These are phyloP conservation scores for Drechslerella stenobrocha DNA, from an alignment of 2,329 filamentous ascomycete genomes.

Conservation along the genomic window DNA sequence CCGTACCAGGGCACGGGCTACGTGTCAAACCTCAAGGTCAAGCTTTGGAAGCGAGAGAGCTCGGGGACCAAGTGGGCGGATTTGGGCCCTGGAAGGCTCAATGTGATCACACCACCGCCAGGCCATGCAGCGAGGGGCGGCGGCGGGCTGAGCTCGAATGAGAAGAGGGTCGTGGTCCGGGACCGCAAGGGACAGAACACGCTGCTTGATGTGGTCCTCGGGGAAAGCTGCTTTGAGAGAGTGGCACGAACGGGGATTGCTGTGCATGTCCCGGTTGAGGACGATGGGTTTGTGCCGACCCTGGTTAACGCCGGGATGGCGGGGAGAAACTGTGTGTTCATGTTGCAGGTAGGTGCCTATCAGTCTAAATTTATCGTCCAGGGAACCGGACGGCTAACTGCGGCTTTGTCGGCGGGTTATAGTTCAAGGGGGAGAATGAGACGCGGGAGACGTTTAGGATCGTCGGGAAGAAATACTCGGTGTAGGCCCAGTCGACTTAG, in stretches of 20 bases:
- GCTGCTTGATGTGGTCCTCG: slow-evolving; percentile 79
- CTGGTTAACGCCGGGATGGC: slow-evolving; percentile 63
- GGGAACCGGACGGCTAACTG: too few relatives aligned
- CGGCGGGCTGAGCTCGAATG: slow-evolving; percentile 66
- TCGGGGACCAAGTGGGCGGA: slow-evolving; percentile 83
- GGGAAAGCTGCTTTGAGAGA: slow-evolving; percentile 79
- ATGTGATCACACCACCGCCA: slow-evolving; percentile 74
- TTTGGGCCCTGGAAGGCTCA: slow-evolving; percentile 79
- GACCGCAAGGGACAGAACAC: slow-evolving; percentile 63
- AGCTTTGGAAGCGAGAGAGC: slow-evolving; percentile 77
- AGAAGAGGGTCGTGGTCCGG: slow-evolving; percentile 83
- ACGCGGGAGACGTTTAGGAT: slow-evolving; percentile 62
- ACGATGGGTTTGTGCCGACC: slow-evolving; percentile 61
- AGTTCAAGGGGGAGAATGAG: slow-evolving; percentile 61
- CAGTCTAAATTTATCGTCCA: background rate
- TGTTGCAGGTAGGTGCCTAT: slow-evolving; percentile 62
- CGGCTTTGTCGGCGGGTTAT: slow-evolving; percentile 20
- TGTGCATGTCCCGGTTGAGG: slow-evolving; percentile 80
- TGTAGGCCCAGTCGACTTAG: background rate
- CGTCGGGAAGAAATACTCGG: slow-evolving; percentile 61
- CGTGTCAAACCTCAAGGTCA: slow-evolving; percentile 79
- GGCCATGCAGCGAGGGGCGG: slow-evolving; percentile 64
- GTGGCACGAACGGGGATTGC: slow-evolving; percentile 85
- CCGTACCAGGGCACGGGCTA: slow-evolving; percentile 46
- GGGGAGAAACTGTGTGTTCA: slow-evolving; percentile 64